phyloP scores from a whole-genome alignment of 148 eudicot species.

The Polygonum aviculare region DNA sequence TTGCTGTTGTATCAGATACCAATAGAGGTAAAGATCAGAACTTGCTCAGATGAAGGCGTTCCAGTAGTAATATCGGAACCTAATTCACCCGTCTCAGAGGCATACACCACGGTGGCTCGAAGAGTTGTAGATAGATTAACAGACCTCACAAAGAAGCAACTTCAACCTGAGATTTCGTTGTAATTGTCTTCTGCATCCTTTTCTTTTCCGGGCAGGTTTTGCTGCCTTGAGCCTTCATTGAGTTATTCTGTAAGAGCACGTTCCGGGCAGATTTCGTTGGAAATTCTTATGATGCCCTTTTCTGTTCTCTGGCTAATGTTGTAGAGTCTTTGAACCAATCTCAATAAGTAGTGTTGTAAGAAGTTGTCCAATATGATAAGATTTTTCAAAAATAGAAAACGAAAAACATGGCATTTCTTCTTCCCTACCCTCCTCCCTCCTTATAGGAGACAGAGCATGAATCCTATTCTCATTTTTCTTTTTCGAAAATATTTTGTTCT shows the following conservation, averaged over 20 bases:
- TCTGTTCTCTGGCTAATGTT: too few relatives aligned
- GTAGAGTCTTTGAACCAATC: too few relatives aligned
- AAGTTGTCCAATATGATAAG: too few relatives aligned
- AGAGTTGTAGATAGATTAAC: conserved; percentile 50
- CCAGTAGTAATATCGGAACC: conserved; percentile 76
- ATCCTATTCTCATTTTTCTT: not conserved
- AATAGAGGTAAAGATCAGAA: conserved; percentile 62
- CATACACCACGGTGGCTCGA: conserved; percentile 54
- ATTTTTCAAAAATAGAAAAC: not conserved
- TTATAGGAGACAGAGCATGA: not conserved
- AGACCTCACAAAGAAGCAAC: conserved; percentile 36
- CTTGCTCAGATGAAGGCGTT: conserved; percentile 73
- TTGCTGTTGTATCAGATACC: conserved; percentile 44
- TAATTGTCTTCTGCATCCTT: too few relatives aligned
- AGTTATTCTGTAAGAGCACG: not conserved
- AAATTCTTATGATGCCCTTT: not conserved
- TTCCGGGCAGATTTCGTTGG: not conserved
- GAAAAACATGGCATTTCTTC: not conserved
- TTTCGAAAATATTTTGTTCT: not conserved
- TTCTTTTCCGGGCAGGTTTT: too few relatives aligned
- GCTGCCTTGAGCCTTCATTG: not conserved
- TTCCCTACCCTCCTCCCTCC: not conserved
- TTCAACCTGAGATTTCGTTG: conserved; percentile 47
- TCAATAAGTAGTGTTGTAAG: not conserved
- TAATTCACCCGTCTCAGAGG: conserved; percentile 48